Percentiles rank a stretch among this genome's conserved stretches.
phyloP scores from a whole-genome alignment of 2,329 filamentous ascomycete species.

The Penicillium corylophilum region DNA sequence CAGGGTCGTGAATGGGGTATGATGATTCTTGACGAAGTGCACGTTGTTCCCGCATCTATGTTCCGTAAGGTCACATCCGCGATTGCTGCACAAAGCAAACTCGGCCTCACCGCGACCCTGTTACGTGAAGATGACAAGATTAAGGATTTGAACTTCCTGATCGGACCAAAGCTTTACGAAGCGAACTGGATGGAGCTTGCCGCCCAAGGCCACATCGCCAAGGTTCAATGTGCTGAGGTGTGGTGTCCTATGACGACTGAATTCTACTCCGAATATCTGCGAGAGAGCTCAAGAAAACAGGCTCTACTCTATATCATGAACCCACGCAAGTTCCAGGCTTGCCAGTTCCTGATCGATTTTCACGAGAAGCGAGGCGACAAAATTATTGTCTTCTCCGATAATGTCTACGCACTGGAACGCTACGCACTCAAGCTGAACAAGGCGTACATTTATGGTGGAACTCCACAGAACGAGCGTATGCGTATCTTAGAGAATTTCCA shows the following conservation, averaged over 20 bases:
- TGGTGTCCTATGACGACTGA: constrained; percentile 99
- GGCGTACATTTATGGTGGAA: constrained; percentile 88
- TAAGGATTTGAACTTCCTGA: constrained; percentile 92
- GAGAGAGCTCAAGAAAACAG: constrained; percentile 65
- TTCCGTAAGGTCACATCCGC: constrained; percentile 91
- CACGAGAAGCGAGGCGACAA: constrained; percentile 94
- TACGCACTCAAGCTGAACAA: constrained; percentile 84
- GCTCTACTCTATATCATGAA: constrained; percentile 92
- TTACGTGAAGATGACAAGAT: constrained; percentile 98
- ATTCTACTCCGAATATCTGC: constrained; percentile 92
- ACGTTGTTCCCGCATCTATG: constrained; percentile 95
- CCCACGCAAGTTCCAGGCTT: constrained; percentile 92
- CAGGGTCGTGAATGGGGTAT: constrained; percentile 89
- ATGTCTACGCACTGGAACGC: constrained; percentile 84
- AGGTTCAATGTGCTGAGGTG: constrained; percentile 96
- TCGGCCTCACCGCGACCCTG: constrained; percentile 89
- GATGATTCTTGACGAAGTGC: constrained; percentile 95
- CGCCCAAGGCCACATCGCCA: constrained; percentile 93
- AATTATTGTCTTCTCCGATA: constrained; percentile 97
- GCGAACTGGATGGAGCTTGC: constrained; percentile 99
- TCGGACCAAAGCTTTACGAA: constrained; percentile 95
- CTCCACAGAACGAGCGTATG: constrained; percentile 79
- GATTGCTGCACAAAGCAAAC: constrained; percentile 92
- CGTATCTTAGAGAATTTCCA: constrained; percentile 92
- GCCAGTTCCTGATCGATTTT: constrained; percentile 97